Evolutionary conservation across 805 yeast species (phyloP).

Genomic region (Myxozyma lipomycoides): DNA sequence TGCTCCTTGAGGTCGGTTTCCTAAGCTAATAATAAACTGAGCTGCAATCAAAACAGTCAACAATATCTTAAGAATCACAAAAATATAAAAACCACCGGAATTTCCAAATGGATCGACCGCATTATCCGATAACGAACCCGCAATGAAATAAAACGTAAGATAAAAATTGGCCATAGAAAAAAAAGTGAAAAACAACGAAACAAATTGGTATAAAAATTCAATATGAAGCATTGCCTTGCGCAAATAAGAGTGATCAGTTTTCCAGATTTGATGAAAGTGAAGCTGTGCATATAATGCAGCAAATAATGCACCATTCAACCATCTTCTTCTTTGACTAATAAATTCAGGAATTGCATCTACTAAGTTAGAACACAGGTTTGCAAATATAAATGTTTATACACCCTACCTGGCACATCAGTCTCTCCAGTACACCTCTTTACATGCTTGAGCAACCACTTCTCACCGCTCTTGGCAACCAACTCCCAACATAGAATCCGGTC

Average conservation of each 20-base stretch:
- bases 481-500: slow-evolving; percentile 95
- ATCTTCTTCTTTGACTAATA: slow-evolving; percentile 92
- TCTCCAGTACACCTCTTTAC: slow-evolving; percentile 87
- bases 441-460: slow-evolving; percentile 74
- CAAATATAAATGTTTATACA: not conserved
- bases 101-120: slow-evolving; percentile 39
- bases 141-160: slow-evolving; percentile 85
- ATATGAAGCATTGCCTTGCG: slow-evolving; percentile 78
- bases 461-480: slow-evolving; percentile 74
- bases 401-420: slow-evolving; percentile 84
- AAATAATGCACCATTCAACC: slow-evolving; percentile 97
- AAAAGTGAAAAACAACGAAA: slow-evolving; percentile 78
- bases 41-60: slow-evolving; percentile 78
- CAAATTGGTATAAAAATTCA: slow-evolving; percentile 84
- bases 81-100: slow-evolving; percentile 76
- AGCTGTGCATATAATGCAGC: slow-evolving; percentile 88
- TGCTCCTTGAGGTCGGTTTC: slow-evolving; percentile 91
- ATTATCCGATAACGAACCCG: slow-evolving; percentile 67
- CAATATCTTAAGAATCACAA: slow-evolving; percentile 80
- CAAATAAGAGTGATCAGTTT: slow-evolving; percentile 74
- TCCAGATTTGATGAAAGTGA: slow-evolving; percentile 85
- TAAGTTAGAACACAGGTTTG: not conserved
- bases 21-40: slow-evolving; percentile 90
- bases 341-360: slow-evolving; percentile 72
- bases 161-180: slow-evolving; percentile 90